Evolutionary conservation across 129 eudicot species (phyloP).

Genomic region (Deinandra increscens): DNA sequence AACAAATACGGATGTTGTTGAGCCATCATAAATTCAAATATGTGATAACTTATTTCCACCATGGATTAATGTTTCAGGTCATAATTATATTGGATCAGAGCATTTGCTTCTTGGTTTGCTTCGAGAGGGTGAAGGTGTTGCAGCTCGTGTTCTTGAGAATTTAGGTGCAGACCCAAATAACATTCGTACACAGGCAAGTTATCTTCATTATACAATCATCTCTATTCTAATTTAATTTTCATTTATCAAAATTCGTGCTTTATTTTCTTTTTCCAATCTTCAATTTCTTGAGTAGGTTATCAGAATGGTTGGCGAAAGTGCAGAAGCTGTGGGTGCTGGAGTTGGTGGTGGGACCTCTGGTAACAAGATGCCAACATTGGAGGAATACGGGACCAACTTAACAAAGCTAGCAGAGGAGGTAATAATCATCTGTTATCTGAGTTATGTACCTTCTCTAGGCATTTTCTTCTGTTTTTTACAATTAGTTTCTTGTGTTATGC

Average conservation of each 20-base stretch:
- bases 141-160: constrained; percentile 86
- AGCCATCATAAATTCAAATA: not conserved
- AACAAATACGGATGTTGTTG: constrained; percentile 1
- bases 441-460: not conserved
- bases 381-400: constrained; percentile 87
- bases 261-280: not conserved
- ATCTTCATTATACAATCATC: not conserved
- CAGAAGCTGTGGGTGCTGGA: constrained; percentile 84
- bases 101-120: constrained; percentile 88
- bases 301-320: constrained; percentile 84
- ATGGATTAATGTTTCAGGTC: constrained; percentile 38
- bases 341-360: constrained; percentile 76
- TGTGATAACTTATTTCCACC: constrained; percentile 2
- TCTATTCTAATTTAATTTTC: not conserved
- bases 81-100: constrained; percentile 91
- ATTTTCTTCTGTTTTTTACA: not conserved
- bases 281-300: constrained; percentile 48
- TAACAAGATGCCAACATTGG: constrained; percentile 82
- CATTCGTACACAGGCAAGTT: constrained; percentile 78
- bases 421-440: not conserved
- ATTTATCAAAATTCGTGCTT: not conserved
- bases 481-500: not conserved
- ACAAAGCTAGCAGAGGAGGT: constrained; percentile 92
- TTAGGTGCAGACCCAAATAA: constrained; percentile 86
- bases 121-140: constrained; percentile 97